Evolutionary conservation across 495 filamentous ascomycete species (phyloP), one percentile per base, ranked within the genome.

Genomic region (Penicillium verhagenii): DNA sequence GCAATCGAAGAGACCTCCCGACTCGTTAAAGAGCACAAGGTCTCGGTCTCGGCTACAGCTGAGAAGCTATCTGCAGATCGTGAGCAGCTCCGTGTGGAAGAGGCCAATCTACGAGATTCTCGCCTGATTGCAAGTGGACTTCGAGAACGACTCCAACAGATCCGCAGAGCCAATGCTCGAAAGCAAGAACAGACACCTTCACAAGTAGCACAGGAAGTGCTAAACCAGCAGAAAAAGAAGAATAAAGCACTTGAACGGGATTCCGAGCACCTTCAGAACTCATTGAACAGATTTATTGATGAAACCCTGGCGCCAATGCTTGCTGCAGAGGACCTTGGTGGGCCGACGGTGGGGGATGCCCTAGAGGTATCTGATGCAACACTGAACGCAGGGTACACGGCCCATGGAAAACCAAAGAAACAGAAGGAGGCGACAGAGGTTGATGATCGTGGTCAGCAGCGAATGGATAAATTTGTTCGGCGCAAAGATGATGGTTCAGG

Each of bases 291-390:
- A n/a, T 96, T 96, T 52, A 82, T 92, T 16, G 81, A 87, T 52
- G 74, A 85, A 14, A 79, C 86, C 38, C 80, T 96, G 2, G 88
- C 87, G 6, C 71, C 80, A 0, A 91, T 93, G 90, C 74, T 96
- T 26, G 91, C 91, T 13, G 89, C 89, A 0, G 92, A 96, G 72
- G 88, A 90, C 61, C 77, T 91, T 9, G 92, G 92, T 5, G 92
- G 92, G 0, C 91, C 92, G 1, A 85, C 90, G 6, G 89, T 92
- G 1, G 92, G 92, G 10, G 86, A 91, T 57, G 71, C 84, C 39
- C 68, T 85, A 51, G 84, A 86, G 11, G 75, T 92, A 29, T 79
- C 84, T 21, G 78, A 83, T 49, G 74, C 72, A 7, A 78, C 71
- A 14, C 71, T 91, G 40, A 82, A 83, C 50, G 82, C 83, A 8